Percentiles rank a stretch among this genome's conserved stretches.
Evolutionary conservation across 495 filamentous ascomycete genomes (phyloP).

Genomic region (Amphirosellinia nigrospora): DNA sequence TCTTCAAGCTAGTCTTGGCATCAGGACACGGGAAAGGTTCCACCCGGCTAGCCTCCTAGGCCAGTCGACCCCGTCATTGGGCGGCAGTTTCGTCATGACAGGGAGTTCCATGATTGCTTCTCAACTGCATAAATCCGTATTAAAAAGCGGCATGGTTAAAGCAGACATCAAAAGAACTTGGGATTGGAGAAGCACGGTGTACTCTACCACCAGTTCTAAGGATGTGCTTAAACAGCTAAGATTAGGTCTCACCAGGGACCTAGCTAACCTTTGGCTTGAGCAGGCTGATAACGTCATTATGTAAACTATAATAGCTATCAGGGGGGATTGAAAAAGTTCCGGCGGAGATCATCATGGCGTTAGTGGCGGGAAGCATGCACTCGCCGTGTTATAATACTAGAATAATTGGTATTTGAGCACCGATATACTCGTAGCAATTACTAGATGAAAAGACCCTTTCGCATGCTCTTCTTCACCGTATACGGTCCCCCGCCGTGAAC

Average conservation of each 20-base stretch:
- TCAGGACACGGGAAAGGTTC: constrained; percentile 52
- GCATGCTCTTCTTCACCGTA: too few species aligned
- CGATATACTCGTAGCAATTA: neutral
- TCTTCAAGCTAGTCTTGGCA: constrained; percentile 63
- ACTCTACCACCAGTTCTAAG: constrained; percentile 60
- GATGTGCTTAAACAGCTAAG: constrained; percentile 76
- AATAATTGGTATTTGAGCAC: neutral
- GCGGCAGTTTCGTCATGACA: constrained; percentile 65
- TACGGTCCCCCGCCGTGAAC: too few species aligned
- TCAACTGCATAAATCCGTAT: constrained; percentile 62
- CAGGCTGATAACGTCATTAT: constrained; percentile 56
- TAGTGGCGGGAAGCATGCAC: constrained; percentile 15
- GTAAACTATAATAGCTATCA: constrained; percentile 23
- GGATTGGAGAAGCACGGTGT: constrained; percentile 80
- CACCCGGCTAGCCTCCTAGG: constrained; percentile 69
- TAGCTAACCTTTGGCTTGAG: constrained; percentile 66
- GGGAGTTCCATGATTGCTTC: constrained; percentile 75
- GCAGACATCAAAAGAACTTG: constrained; percentile 67
- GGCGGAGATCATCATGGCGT: constrained; percentile 23
- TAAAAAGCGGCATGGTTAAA: constrained; percentile 61
- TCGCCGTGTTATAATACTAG: constrained; percentile 21
- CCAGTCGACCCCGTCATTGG: constrained; percentile 66
- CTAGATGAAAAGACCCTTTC: neutral
- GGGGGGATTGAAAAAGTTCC: neutral
- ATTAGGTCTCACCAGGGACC: constrained; percentile 72